Base-by-base conservation (phyloP, 2,329 filamentous ascomycete species). In the Paracoccidioides brasiliensis region DNA sequence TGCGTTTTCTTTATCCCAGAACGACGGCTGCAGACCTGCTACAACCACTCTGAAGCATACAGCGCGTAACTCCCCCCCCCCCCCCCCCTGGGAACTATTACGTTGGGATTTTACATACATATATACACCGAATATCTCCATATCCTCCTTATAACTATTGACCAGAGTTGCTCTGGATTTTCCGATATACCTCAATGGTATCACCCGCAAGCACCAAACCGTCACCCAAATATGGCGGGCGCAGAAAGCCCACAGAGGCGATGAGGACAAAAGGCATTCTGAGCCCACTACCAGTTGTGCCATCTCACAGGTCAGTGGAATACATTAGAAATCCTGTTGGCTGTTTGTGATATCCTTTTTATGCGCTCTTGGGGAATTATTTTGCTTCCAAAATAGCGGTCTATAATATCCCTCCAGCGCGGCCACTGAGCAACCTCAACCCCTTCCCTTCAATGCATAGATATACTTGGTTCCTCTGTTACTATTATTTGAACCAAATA, bases 251-350 rank as follows among this genome's bases (percentile, higher is more conserved):
- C 5, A 22, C 37, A 6, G 38, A 38, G 41, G 9, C 22, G 4
- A 15, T 12, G 5, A 38, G 33, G 35, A 14, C 35, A 30, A 51
- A 40, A 30, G 33, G 32, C 14, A 33, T 5, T 22, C 22, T 22
- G 41, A 52, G 41, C 59, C 66, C n/a, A 50, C 60, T 55, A 12
- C 38, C 33, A 10, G 46, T 38, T 32, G 54, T 54, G 32, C 15
- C 45, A 54, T 41, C 52, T 33, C 44, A 54, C 50, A 58, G 57
- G 57, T 58, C 37, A 56, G 57, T 58, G 35, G 35, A 51, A 46
- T 28, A 37, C 40, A 40, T 32, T 37, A 50, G 49, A 53, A 6
- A 32, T 37, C 35, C 8, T 42, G 10, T 5, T 9, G 40, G 10
- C 8, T 37, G 10, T 33, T 14, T 46, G 6, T 5, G 33, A 15